A percentile compares a stretch with the other conserved stretches of the same genome.
These are phyloP conservation scores for Sinapis alba DNA, from an alignment of 441 rosid genomes.

Conservation along the genomic window DNA sequence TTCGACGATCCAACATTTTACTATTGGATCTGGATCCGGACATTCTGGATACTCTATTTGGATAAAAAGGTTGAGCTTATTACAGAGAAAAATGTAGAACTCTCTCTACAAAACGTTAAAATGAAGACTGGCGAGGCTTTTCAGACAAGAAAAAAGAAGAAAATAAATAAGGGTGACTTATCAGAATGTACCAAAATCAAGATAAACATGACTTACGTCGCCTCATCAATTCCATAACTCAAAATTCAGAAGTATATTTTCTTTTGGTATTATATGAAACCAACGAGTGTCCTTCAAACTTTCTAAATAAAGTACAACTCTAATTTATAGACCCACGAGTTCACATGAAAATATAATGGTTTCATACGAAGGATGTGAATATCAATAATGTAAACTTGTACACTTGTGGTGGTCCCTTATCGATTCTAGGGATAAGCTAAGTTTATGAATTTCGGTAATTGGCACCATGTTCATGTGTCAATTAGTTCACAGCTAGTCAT, in stretches of 20 bases:
- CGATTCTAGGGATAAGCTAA: constrained; percentile 2
- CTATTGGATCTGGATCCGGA: too few species aligned
- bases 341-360: constrained; percentile 9
- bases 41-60: too few species aligned
- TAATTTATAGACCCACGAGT: constrained; percentile 11
- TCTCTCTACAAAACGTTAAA: too few species aligned
- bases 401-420: constrained; percentile 19
- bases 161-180: not conserved
- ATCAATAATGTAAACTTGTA: constrained; percentile 12
- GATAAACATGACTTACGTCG: not conserved
- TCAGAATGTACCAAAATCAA: not conserved
- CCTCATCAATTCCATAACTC: not conserved
- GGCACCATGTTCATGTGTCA: too few species aligned
- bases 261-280: not conserved
- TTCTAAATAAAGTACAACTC: not conserved
- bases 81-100: too few species aligned
- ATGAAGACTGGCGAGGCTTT: too few species aligned
- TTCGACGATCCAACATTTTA: too few species aligned
- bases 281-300: constrained; percentile 13
- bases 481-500: constrained; percentile 29
- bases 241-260: not conserved
- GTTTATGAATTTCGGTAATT: constrained; percentile 8
- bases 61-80: too few species aligned
- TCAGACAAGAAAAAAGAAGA: not conserved
- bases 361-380: constrained; percentile 22